Base-by-base conservation (phyloP, 1,284 basidiomycete genomes). In the Tremellales sp. region DNA sequence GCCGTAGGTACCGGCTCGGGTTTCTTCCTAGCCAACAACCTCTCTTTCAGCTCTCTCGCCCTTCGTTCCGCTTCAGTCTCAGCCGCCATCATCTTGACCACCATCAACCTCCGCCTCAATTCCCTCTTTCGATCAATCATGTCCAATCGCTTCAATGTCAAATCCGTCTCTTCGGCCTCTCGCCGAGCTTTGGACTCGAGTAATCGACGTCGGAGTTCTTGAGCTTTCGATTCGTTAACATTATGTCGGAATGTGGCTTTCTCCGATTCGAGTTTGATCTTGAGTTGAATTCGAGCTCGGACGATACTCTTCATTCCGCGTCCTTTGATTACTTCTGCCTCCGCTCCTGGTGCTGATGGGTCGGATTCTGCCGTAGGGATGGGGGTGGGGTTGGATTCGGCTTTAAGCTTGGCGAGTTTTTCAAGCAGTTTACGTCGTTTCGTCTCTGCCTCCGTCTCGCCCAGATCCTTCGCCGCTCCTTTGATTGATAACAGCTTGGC, bases 31-130 rank as follows among this genome's bases (percentile, higher is more conserved):
- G 53, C 57, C 27, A 65, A 33, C 43, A 72, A 48, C 40, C 55
- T 62, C 46, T 65, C 68, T 41, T 58, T 59, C 29, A 67, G 46
- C 52, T 62, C 60, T n/a, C 60, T 60, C 17, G 54, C 57, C 40
- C 55, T 51, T 26, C 55, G 53, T 51, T 66, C 65, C 21, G 29
- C 43, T 25, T 59, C 57, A 21, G 54, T 60, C 52, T 59, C 61
- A 19, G 60, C 61, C 21, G 53, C 54, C 50, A 64, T 47, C 50
- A 64, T 56, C 49, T 61, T 68, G 36, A 53, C 43, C 13, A 56
- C 58, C 61, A 64, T 63, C 51, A 65, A 48, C 29, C 62, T 43
- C 37, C 60, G 42, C 41, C 65, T 56, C 2, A 65, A 46, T 48
- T 65, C 62, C n/a, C 40, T 52, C 24, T 53, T 51, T 17, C 60